A percentile compares a stretch with the other conserved stretches of the same genome.
Evolutionary conservation across 2,329 filamentous ascomycete genomes (phyloP).

Genomic region (Fusarium sp.): DNA sequence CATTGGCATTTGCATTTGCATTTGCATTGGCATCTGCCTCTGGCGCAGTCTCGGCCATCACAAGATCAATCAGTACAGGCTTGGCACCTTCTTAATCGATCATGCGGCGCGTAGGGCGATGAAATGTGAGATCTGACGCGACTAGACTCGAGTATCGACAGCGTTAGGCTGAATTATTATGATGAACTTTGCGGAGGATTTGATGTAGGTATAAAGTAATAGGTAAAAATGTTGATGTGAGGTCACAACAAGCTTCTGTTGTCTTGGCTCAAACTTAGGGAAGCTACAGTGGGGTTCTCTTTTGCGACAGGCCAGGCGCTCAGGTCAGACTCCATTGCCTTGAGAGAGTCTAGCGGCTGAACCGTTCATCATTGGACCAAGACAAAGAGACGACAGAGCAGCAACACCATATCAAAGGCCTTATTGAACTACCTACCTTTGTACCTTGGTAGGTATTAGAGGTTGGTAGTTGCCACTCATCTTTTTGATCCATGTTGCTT

Average conservation of each 20-base stretch:
- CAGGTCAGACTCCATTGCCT: background rate
- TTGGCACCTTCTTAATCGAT: constrained; percentile 5
- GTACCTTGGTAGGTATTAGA: background rate
- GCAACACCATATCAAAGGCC: background rate
- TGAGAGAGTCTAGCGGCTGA: background rate
- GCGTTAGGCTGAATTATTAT: background rate
- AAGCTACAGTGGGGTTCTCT: constrained; percentile 9
- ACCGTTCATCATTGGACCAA: constrained; percentile 12
- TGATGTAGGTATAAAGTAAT: background rate
- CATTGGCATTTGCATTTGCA: background rate
- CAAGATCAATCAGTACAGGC: background rate
- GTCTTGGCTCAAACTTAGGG: background rate
- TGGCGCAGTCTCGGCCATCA: constrained; percentile 17
- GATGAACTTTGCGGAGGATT: background rate
- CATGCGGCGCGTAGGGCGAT: background rate
- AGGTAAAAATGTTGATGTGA: background rate
- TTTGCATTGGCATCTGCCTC: constrained; percentile 13
- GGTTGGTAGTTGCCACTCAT: background rate
- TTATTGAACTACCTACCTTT: background rate
- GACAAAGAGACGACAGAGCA: constrained; percentile 10
- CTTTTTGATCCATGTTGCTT: background rate
- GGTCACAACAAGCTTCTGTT: constrained; percentile 16
- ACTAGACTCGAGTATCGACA: background rate
- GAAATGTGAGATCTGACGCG: background rate
- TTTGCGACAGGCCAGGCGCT: background rate